Evolutionary conservation across 106 monocot species (phyloP), one percentile per base, ranked within the genome.

Genomic region (Phalaenopsis aphrodite): DNA sequence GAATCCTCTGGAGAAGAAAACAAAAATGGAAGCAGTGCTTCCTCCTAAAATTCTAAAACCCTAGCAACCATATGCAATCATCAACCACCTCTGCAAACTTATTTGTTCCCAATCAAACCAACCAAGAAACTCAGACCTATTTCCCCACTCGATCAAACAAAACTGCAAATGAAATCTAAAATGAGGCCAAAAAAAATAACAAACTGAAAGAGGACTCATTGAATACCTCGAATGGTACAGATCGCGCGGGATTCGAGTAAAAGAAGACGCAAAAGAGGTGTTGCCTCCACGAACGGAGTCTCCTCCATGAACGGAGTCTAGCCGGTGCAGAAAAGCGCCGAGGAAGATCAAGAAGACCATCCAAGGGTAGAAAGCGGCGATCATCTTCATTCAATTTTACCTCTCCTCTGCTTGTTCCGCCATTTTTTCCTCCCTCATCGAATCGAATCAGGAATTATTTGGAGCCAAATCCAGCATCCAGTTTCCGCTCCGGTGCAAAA

Each of bases 171-270:
- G 67, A 66, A 67, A 68, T 66, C 76, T 76, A 6, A 14, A 21
- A 19, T 21, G 21, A 21, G n/a, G 43, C 43, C 43, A 74, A 74
- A 74, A 30, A 30, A 30, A 30, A 30, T 30, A 30, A 30, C 30
- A 30, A 18, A 5, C 7, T 42, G 36, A 74, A 74, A 42, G 8
- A n/a, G 17, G 37, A 74, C 5, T 45, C 19, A 74, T 10, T 6
- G 42, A n/a, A 83, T 9, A 95, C 94, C 98, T 95, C 7, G 93
- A 85, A 85, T 91, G 98, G 79, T 99, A 99, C 84, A 99, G 92
- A 84, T 88, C 83, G 45, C 37, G 74, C 14, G 87, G 85, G 78
- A 98, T 91, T 68, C 79, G 88, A 23, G 94, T 84, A 80, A 88
- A 42, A 72, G 77, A 74, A 41, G 76, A 64, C 77, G 79, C 78